phyloP scores from a whole-genome alignment of 1,284 basidiomycete genomes.

The Paramarasmius palmivorus region DNA sequence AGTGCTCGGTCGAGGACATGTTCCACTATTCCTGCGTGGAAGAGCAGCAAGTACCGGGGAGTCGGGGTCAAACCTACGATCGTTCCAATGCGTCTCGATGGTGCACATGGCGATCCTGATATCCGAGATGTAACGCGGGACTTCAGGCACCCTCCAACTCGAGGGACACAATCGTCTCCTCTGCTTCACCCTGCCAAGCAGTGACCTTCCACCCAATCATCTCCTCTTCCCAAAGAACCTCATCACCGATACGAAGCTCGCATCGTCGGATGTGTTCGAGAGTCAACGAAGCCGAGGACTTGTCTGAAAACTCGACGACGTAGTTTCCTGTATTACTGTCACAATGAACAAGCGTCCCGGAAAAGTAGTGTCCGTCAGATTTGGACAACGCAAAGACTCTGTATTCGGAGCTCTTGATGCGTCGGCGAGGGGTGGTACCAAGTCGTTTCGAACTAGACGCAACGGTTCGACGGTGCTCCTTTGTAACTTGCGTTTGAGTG shows the following conservation, averaged over 20 bases:
- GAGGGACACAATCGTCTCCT: not conserved
- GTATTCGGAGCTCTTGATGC: conserved; percentile 18
- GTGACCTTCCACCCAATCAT: conserved; percentile 18
- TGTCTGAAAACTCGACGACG: conserved; percentile 63
- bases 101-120: conserved; percentile 50
- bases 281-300: conserved; percentile 41
- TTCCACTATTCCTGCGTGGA: not conserved
- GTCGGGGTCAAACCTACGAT: conserved; percentile 34
- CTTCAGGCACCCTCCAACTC: not conserved
- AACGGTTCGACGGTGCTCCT: conserved; percentile 22
- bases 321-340: conserved; percentile 35
- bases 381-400: conserved; percentile 72
- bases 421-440: conserved; percentile 18
- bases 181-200: not conserved
- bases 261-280: conserved; percentile 56
- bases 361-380: conserved; percentile 58
- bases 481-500: conserved; percentile 53
- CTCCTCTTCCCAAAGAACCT: conserved; percentile 23
- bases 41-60: not conserved
- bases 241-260: conserved; percentile 52
- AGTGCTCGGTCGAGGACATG: not conserved
- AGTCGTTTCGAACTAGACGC: conserved; percentile 15
- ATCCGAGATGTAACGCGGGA: conserved; percentile 24
- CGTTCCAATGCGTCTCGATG: conserved; percentile 51
- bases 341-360: conserved; percentile 47